These are phyloP conservation scores for Vanilla planifolia DNA, from an alignment of 106 monocot species.

Conservation along the genomic window DNA sequence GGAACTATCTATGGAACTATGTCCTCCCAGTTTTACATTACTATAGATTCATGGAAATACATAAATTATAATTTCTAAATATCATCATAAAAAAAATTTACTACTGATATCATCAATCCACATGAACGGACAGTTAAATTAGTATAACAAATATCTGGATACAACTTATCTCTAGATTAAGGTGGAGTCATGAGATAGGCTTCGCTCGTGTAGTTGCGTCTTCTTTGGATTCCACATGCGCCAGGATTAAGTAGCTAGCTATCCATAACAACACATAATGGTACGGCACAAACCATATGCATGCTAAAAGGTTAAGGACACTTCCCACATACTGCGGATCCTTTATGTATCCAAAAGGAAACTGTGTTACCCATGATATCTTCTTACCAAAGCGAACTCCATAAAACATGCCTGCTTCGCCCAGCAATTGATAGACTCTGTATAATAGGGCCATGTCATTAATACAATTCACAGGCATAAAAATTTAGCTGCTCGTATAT, in stretches of 20 bases:
- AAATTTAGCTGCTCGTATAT: too few relatives aligned
- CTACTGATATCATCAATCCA: too few relatives aligned
- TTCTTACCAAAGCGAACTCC: conserved; percentile 84
- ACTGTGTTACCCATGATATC: conserved; percentile 80
- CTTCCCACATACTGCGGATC: conserved; percentile 94
- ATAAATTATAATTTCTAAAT: too few relatives aligned
- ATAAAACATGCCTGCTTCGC: conserved; percentile 85
- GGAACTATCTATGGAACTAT: too few relatives aligned
- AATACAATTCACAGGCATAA: too few relatives aligned
- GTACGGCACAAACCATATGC: conserved; percentile 60
- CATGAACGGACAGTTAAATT: too few relatives aligned
- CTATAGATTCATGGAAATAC: too few relatives aligned
- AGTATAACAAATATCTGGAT: too few relatives aligned
- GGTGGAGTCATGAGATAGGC: conserved; percentile 16
- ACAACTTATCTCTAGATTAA: too few relatives aligned
- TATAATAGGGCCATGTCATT: background rate
- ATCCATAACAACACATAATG: conserved; percentile 70
- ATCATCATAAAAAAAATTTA: too few relatives aligned
- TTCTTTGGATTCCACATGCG: conserved; percentile 62
- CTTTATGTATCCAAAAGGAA: conserved; percentile 91
- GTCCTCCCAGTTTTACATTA: too few relatives aligned
- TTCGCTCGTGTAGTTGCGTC: conserved; percentile 68
- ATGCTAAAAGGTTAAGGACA: conserved; percentile 67
- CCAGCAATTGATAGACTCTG: conserved; percentile 94
- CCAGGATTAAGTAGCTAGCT: conserved; percentile 77